These are phyloP conservation scores for Xerocomus minutiporus DNA, from an alignment of 1,284 basidiomycete genomes.

Conservation along the genomic window DNA sequence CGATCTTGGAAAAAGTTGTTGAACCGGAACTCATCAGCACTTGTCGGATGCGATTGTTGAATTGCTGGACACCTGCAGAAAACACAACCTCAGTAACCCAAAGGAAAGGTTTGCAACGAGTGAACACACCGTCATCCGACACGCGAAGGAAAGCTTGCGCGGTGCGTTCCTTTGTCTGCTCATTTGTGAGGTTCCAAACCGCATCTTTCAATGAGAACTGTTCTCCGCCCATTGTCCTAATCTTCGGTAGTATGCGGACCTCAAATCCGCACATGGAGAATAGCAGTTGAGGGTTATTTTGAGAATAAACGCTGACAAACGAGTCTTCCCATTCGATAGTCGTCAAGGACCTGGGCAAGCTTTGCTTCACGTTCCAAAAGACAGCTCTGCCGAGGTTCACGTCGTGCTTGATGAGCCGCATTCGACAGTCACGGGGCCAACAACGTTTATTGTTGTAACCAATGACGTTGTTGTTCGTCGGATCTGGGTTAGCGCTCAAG, in stretches of 20 bases:
- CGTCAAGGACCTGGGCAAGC: conserved; percentile 90
- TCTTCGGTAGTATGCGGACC: conserved; percentile 94
- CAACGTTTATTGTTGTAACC: conserved; percentile 99
- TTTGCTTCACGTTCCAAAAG: conserved; percentile 99
- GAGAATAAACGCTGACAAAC: conserved; percentile 94
- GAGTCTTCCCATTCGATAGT: conserved; percentile 99
- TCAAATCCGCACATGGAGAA: conserved; percentile 99
- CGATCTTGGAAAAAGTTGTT: conserved; percentile 98
- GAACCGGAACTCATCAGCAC: conserved; percentile 99
- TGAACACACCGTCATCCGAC: conserved; percentile 76
- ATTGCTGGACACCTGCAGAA: conserved; percentile 79
- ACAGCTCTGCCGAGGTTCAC: conserved; percentile 98
- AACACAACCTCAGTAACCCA: conserved; percentile 18
- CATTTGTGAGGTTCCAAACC: conserved; percentile 96
- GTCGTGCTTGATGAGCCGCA: conserved; percentile 99
- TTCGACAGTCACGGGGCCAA: conserved; percentile 98
- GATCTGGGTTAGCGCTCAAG: conserved; percentile 94
- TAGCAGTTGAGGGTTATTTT: conserved; percentile 95
- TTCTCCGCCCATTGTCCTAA: conserved; percentile 90
- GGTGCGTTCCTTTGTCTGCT: conserved; percentile 95
- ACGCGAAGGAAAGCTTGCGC: conserved; percentile 97
- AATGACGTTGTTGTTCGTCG: conserved; percentile 98
- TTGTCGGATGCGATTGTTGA: conserved; percentile 95
- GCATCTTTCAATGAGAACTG: conserved; percentile 96
- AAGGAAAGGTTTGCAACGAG: conserved; percentile 1